Evolutionary conservation across 345 rosid species (phyloP), one percentile per base, ranked within the genome.

Genomic region (thale cress (Arabidopsis thaliana)): DNA sequence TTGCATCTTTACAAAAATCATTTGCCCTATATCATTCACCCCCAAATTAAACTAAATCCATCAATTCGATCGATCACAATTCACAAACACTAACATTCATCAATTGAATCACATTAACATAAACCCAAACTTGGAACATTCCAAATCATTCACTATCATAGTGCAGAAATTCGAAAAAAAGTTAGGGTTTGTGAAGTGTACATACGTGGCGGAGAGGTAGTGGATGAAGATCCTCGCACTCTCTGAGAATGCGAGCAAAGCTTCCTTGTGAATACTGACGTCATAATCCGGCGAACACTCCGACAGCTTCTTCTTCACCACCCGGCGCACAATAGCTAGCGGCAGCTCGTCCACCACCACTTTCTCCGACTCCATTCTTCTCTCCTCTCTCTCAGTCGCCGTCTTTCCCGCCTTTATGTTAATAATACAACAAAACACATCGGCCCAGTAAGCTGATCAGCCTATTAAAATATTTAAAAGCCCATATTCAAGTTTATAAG

Each of bases 291-390:
- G 84, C 55, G 95, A 94, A 73, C 91, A 87, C 30, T 83, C 84
- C 37, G 91, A 80, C 4, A 94, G 86, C 87, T 89, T 86, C 37
- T 87, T 95, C 79, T 91, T 94, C 83, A 91, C 97, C 71, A 91
- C 88, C 33, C 98, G 89, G 51, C 92, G 93, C 70, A 91, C 96
- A 5, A 91, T 88, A 36, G 97, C 87, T 75, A 82, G 83, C 28
- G 93, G 96, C 63, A 94, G 87, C 91, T 86, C 98, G 78, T 94
- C 96, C 59, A 78, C 83, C 65, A 83, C 85, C 63, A 71, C 85
- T 72, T 89, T 91, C 83, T 88, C 88, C 75, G 80, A 75, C 49
- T 78, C 83, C 76, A 79, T 78, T 20, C n/a, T 64, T 22, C 67
- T 22, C 34, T 4, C 56, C n/a, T 20, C 6, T 45, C 67, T 16